phyloP scores from a whole-genome alignment of 2,329 filamentous ascomycete genomes.

The Hymenoscyphus scutula region DNA sequence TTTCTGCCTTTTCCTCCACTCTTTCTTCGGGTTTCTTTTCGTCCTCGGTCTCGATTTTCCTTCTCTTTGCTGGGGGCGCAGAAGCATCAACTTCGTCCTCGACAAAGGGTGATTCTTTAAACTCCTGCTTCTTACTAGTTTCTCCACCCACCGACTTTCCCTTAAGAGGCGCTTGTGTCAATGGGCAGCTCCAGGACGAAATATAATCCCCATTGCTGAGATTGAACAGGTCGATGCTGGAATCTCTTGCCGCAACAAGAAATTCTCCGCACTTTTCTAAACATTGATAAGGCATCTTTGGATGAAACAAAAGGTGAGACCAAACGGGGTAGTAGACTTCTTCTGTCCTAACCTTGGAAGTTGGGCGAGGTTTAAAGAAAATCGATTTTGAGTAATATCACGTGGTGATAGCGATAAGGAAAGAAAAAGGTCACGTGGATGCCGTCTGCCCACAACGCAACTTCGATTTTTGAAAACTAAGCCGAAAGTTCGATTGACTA shows the following conservation, averaged over 20 bases:
- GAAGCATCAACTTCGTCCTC: slow-evolving; percentile 15
- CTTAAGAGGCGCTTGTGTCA: slow-evolving; percentile 10
- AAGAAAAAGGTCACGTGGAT: slow-evolving; percentile 10
- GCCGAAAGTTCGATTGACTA: not conserved
- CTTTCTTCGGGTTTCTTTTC: slow-evolving; percentile 14
- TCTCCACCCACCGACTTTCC: slow-evolving; percentile 3
- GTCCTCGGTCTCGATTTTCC: slow-evolving; percentile 27
- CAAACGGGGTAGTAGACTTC: not conserved
- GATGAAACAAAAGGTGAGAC: not conserved
- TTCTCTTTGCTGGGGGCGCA: slow-evolving; percentile 34
- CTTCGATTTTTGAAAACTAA: not conserved
- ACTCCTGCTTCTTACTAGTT: slow-evolving; percentile 4
- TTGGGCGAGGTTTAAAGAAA: not conserved
- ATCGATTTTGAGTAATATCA: not conserved
- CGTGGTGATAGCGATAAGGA: slow-evolving; percentile 1
- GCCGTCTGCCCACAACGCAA: not conserved
- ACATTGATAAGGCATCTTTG: slow-evolving; percentile 60
- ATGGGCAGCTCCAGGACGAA: slow-evolving; percentile 41
- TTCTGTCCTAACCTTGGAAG: not conserved
- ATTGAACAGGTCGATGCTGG: slow-evolving; percentile 66
- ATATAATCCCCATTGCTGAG: slow-evolving; percentile 56
- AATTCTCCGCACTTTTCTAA: slow-evolving; percentile 53
- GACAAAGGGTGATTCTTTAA: slow-evolving; percentile 15
- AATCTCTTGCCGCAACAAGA: slow-evolving; percentile 72
- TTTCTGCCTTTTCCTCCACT: slow-evolving; percentile 13